These are phyloP conservation scores for Hypoxylon sp. DNA, from an alignment of 2,329 filamentous ascomycete species.

Conservation along the genomic window DNA sequence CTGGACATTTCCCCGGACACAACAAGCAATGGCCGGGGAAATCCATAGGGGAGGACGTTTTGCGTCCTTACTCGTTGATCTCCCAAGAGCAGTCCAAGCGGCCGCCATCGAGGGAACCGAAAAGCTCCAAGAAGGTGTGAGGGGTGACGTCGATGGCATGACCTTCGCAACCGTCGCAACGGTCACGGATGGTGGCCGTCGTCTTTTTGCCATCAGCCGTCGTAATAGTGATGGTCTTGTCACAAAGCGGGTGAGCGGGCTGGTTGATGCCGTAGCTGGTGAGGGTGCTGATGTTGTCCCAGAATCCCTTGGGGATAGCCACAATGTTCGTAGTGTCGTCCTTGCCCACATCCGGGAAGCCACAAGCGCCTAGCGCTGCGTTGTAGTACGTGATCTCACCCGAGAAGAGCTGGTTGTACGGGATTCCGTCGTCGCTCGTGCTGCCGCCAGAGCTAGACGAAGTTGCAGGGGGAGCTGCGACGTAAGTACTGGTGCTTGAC, in stretches of 20 bases:
- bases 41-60: slow-evolving; percentile 3
- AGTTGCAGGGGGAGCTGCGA: slow-evolving; percentile 33
- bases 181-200: slow-evolving; percentile 77
- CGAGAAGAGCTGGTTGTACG: slow-evolving; percentile 55
- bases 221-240: slow-evolving; percentile 75
- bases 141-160: slow-evolving; percentile 73
- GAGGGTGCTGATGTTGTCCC: slow-evolving; percentile 67
- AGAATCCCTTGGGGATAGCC: slow-evolving; percentile 73
- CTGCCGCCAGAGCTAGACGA: slow-evolving; percentile 40
- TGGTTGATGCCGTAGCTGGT: slow-evolving; percentile 67
- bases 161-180: slow-evolving; percentile 77
- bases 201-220: slow-evolving; percentile 69
- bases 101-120: slow-evolving; percentile 60
- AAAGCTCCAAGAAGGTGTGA: slow-evolving; percentile 69
- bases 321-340: slow-evolving; percentile 73
- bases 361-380: slow-evolving; percentile 78
- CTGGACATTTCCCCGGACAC: slow-evolving; percentile 7
- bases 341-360: slow-evolving; percentile 70
- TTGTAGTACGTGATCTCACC: slow-evolving; percentile 84
- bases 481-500: slow-evolving; percentile 38
- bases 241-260: slow-evolving; percentile 75
- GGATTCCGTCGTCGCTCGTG: slow-evolving; percentile 49
- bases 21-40: slow-evolving; percentile 12
- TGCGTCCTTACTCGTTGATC: slow-evolving; percentile 50
- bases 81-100: slow-evolving; percentile 54